Evolutionary conservation across 2,329 filamentous ascomycete genomes (phyloP).

Genomic region (Exserohilum turcica): DNA sequence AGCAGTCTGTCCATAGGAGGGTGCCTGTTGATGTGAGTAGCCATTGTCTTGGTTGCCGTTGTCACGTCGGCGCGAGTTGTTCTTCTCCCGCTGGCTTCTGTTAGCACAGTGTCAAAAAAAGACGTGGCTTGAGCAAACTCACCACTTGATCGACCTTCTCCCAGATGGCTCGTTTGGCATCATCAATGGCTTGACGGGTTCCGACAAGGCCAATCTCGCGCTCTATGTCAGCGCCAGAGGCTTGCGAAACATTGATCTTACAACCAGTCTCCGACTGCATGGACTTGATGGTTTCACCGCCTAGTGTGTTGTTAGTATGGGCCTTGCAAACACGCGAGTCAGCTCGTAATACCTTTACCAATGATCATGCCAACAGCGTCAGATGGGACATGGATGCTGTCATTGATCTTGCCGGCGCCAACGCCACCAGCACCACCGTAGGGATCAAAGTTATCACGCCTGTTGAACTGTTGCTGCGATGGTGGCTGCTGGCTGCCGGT

Average conservation of each 20-base stretch:
- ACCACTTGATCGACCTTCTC: conserved; percentile 92
- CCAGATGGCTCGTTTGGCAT: conserved; percentile 82
- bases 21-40: conserved; percentile 55
- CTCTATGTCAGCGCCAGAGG: conserved; percentile 77
- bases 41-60: conserved; percentile 47
- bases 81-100: conserved; percentile 53
- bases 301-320: conserved; percentile 41
- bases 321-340: background rate
- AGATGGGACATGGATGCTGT: conserved; percentile 83
- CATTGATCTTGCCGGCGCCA: conserved; percentile 68
- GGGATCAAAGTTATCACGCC: conserved; percentile 48
- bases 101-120: conserved; percentile 20
- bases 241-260: conserved; percentile 92
- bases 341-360: conserved; percentile 67
- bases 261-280: conserved; percentile 88
- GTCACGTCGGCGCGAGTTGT: conserved; percentile 50
- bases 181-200: conserved; percentile 73
- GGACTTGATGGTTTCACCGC: conserved; percentile 90
- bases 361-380: conserved; percentile 97
- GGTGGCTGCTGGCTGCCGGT: conserved; percentile 20
- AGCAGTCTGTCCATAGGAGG: conserved; percentile 44
- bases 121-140: conserved; percentile 48
- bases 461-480: conserved; percentile 27
- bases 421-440: conserved; percentile 44
- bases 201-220: conserved; percentile 88